Evolutionary conservation across 345 rosid species (phyloP).

Genomic region (Trapa bicornis): DNA sequence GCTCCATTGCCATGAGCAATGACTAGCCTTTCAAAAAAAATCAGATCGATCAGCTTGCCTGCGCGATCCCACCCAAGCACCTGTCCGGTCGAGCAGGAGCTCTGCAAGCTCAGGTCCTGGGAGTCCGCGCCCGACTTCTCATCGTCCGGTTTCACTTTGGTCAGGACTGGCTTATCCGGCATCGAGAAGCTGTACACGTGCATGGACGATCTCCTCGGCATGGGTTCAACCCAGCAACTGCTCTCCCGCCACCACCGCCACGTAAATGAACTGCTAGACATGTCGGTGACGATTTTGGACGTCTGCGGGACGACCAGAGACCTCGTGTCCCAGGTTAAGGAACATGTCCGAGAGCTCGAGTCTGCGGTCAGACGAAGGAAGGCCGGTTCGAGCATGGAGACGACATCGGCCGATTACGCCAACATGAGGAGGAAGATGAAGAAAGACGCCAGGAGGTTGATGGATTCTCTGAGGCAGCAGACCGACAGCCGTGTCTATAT

Average conservation of each 20-base stretch:
- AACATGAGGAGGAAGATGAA: conserved; percentile 42
- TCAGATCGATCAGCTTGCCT: conserved; percentile 60
- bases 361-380: conserved; percentile 49
- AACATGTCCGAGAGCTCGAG: conserved; percentile 40
- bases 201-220: conserved; percentile 40
- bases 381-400: conserved; percentile 26
- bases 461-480: conserved; percentile 39
- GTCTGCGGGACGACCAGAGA: conserved; percentile 47
- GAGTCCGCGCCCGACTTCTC: conserved; percentile 18
- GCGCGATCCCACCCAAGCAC: conserved; percentile 61
- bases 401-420: conserved; percentile 13
- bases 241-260: conserved; percentile 24
- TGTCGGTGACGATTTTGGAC: conserved; percentile 46
- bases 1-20: background rate
- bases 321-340: conserved; percentile 32
- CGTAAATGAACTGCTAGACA: conserved; percentile 43
- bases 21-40: background rate
- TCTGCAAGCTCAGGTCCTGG: conserved; percentile 29
- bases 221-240: conserved; percentile 41
- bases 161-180: conserved; percentile 23
- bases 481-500: conserved; percentile 17
- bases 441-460: conserved; percentile 38
- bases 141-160: conserved; percentile 13
- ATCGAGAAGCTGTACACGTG: conserved; percentile 35
- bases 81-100: conserved; percentile 30